phyloP scores from a whole-genome alignment of 2,329 filamentous ascomycete genomes.

The Cytospora paraplurivora region DNA sequence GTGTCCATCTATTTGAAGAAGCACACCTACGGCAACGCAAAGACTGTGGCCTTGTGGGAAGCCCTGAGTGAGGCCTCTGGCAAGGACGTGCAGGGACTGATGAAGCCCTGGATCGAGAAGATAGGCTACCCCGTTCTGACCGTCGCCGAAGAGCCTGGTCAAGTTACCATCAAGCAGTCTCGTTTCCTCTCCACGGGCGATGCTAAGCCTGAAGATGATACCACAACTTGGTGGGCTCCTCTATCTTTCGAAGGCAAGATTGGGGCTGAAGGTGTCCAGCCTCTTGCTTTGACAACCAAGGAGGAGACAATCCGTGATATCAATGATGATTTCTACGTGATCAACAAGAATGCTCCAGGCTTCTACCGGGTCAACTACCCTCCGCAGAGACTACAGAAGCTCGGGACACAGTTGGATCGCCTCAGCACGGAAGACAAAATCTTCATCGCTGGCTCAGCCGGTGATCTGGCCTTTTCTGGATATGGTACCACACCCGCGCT shows the following conservation, averaged over 20 bases:
- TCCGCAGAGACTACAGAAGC: constrained; percentile 75
- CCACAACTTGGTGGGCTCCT: constrained; percentile 94
- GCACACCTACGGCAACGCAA: constrained; percentile 87
- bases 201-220: constrained; percentile 85
- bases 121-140: constrained; percentile 93
- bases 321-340: constrained; percentile 83
- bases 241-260: constrained; percentile 79
- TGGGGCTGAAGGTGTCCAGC: constrained; percentile 62
- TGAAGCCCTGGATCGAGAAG: constrained; percentile 93
- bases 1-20: constrained; percentile 87
- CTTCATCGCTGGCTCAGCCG: constrained; percentile 85
- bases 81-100: constrained; percentile 81
- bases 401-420: constrained; percentile 74
- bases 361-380: constrained; percentile 95
- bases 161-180: constrained; percentile 80
- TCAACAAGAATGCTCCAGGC: constrained; percentile 86
- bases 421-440: constrained; percentile 89
- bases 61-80: constrained; percentile 86
- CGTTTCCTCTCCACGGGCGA: constrained; percentile 92
- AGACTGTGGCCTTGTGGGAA: constrained; percentile 87
- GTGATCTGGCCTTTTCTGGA: constrained; percentile 85
- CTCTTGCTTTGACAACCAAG: constrained; percentile 72
- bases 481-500: constrained; percentile 80
- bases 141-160: constrained; percentile 78
- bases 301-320: constrained; percentile 75